phyloP scores from a whole-genome alignment of 2,329 filamentous ascomycete genomes.

The Paracoccidioides brasiliensis region DNA sequence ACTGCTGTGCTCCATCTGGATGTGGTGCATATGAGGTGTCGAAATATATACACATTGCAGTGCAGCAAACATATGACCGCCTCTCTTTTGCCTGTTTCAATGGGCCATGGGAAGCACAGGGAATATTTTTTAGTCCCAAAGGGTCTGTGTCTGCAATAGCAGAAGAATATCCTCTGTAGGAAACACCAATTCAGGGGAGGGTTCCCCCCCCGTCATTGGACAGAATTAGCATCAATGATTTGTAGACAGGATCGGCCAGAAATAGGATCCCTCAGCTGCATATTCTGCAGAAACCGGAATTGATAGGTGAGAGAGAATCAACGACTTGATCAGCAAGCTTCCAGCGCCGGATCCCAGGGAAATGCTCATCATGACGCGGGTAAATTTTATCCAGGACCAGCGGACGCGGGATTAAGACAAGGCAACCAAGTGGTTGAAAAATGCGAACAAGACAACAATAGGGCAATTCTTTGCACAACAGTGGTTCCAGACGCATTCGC shows the following conservation, averaged over 20 bases:
- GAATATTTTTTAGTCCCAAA: background rate
- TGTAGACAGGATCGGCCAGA: background rate
- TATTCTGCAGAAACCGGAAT: constrained; percentile 1
- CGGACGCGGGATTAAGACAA: background rate
- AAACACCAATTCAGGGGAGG: background rate
- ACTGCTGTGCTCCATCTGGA: constrained; percentile 3
- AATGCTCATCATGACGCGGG: background rate
- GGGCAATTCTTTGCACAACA: background rate
- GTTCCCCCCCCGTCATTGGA: background rate
- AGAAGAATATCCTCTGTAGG: background rate
- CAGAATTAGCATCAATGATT: background rate
- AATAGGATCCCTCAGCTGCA: background rate
- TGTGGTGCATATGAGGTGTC: constrained; percentile 3
- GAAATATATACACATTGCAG: background rate
- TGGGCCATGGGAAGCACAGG: background rate
- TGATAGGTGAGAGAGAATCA: background rate
- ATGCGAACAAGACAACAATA: background rate
- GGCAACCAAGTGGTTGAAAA: background rate
- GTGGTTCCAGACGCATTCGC: background rate
- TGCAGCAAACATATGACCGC: background rate
- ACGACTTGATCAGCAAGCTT: background rate
- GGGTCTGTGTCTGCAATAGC: background rate
- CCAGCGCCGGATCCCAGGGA: background rate
- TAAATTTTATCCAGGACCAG: background rate
- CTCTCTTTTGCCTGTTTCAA: background rate